Conservation (phyloP, 148 eudicot genomes). For the Amaranthus hypochondriacus region DNA sequence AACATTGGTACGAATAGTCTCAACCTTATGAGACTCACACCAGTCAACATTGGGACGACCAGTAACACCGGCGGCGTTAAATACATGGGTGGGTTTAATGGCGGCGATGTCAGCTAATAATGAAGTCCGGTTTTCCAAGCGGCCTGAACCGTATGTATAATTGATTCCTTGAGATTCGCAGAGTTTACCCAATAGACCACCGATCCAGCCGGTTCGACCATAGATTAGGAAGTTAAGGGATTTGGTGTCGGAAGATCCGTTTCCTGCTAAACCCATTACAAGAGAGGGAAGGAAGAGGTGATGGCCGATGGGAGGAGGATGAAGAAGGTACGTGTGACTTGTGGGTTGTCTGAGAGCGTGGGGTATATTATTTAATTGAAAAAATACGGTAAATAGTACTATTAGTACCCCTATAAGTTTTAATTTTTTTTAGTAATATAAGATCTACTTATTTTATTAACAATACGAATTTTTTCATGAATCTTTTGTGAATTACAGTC, state of each 20-base stretch:
- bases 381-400: too few species aligned
- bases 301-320: too few species aligned
- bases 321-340: too few species aligned
- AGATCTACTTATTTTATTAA: too few species aligned
- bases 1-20: constrained; percentile 73
- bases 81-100: constrained; percentile 62
- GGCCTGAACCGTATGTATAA: constrained; percentile 61
- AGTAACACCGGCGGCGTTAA: constrained; percentile 89
- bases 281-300: neutral
- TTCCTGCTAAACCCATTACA: constrained; percentile 25
- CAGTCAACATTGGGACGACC: constrained; percentile 87
- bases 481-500: too few species aligned
- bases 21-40: constrained; percentile 79
- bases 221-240: constrained; percentile 68
- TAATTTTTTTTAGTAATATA: too few species aligned
- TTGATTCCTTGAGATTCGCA: constrained; percentile 55
- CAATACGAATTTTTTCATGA: too few species aligned
- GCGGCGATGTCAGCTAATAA: constrained; percentile 45
- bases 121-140: constrained; percentile 57
- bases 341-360: too few species aligned
- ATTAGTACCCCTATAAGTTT: too few species aligned
- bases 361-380: too few species aligned
- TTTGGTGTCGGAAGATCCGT: constrained; percentile 26
- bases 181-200: constrained; percentile 67
- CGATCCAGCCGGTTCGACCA: constrained; percentile 91